These are phyloP conservation scores for Annulohypoxylon moriforme DNA, from an alignment of 495 filamentous ascomycete species.

Conservation along the genomic window DNA sequence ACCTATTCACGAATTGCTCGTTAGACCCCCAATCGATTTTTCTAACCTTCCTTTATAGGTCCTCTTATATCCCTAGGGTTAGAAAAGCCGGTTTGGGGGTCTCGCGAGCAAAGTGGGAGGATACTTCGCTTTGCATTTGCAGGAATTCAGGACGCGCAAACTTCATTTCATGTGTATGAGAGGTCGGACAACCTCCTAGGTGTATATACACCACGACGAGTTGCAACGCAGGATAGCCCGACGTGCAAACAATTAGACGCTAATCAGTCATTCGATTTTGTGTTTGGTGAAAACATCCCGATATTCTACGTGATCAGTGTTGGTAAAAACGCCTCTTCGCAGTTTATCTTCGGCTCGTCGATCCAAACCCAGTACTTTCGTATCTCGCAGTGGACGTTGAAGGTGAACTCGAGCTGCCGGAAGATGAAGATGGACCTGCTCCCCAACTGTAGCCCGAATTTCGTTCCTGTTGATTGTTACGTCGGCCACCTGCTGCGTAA, in stretches of 20 bases:
- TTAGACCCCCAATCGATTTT: not conserved
- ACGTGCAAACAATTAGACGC: constrained; percentile 19
- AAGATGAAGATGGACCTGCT: constrained; percentile 50
- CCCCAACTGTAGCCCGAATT: constrained; percentile 53
- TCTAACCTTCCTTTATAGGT: not conserved
- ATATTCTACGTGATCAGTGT: not conserved
- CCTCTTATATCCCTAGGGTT: not conserved
- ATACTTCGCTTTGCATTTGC: constrained; percentile 3
- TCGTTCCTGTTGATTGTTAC: constrained; percentile 47
- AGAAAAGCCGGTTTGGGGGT: not conserved
- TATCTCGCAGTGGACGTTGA: constrained; percentile 67
- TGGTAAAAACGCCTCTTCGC: not conserved
- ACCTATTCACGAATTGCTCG: not conserved
- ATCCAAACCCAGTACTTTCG: constrained; percentile 90
- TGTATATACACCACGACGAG: constrained; percentile 21
- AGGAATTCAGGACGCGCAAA: not conserved
- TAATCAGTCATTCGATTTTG: constrained; percentile 6
- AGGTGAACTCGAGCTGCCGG: constrained; percentile 53
- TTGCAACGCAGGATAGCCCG: constrained; percentile 33
- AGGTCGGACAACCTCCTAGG: constrained; percentile 1
- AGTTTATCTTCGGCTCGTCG: constrained; percentile 76
- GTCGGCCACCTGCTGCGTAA: constrained; percentile 72
- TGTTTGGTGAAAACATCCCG: not conserved
- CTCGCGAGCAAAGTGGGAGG: not conserved
- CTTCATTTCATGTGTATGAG: constrained; percentile 13